Base-by-base conservation (phyloP, 257 asterid species). In the Nemophila menziesii region DNA sequence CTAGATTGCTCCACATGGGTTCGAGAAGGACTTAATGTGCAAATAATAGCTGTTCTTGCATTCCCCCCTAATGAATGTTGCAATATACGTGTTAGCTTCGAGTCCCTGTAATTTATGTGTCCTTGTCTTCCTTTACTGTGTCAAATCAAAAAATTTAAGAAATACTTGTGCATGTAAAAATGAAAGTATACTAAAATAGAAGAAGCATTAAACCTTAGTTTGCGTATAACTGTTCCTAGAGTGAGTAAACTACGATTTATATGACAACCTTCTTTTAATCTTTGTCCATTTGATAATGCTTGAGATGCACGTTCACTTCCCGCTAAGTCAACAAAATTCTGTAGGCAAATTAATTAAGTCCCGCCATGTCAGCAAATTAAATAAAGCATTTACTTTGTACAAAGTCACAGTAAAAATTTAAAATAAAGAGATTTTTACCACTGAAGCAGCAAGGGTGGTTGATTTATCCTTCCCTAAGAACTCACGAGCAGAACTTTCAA, bases 271-370 rank as follows among this genome's bases (percentile, higher is more conserved):
- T 67, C 79, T 54, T 61, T 72, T 19, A 72, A 67, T 36, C 75
- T 68, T 50, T 47, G 46, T 14, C 75, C 79, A 14, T 48, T 72
- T 16, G 73, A 46, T 38, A 37, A 23, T 8, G 79, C 26, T 16
- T 72, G 72, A 44, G 75, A 72, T 39, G 70, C 58, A 18, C 79
- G 67, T 60, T 72, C 79, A 56, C 75, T 72, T 19, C 79, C 75
- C 2, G 75, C 79, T 29, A 72, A 65, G 63, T 67, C 79, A 24
- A 72, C 75, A 60, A 72, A 67, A 51, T 56, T 67, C 75, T 68
- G 53, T 42, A 22, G 17, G 20, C 7, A 16, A 34, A 48, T 29
- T 41, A 41, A 17, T 10, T 17, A 19, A 17, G n/a, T 41, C 3
- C 12, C 46, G 9, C 18, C 13, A 16, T 11, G 20, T 40, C 8